Evolutionary conservation across 805 yeast species (phyloP), one percentile per base, ranked within the genome.

Genomic region (Komagataella kurtzmanii): DNA sequence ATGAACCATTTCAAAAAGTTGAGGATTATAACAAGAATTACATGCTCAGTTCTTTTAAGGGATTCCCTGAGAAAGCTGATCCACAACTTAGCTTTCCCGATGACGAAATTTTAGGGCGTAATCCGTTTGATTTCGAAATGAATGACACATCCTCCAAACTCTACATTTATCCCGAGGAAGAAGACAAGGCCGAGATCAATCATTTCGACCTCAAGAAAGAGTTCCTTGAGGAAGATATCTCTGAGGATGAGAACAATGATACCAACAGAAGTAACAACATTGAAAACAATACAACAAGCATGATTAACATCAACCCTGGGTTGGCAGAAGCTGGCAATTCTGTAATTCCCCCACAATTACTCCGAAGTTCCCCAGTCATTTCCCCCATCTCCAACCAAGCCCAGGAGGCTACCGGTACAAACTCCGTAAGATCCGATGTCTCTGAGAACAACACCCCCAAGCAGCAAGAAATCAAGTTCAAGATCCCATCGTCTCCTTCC

Each of bases 201-300:
- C n/a, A 24, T 12, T 50, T 43, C 44, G 47, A 47, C 14, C 17
- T 17, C 17, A 47, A 17, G 24, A 47, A 49, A 17, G 54, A 51
- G 19, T 49, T 54, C 17, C 51, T 53, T 52, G 44, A 57, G 49
- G 56, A 55, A 30, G 57, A 58, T 45, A 51, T 58, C n/a, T 55
- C 55, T 19, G 59, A 55, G 36, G 55, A 54, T 47, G 60, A 57
- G 12, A 50, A 52, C 18, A 54, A 53, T 49, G 54, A 57, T 14
- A 30, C 40, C 40, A 30, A 10, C 40, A 5, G 40, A 30, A 30
- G 6, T 8, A 14, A 30, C 40, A 30, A 30, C 40, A 30, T 30
- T 10, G 40, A 30, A 30, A 30, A 30, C 40, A 10, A 30, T 30
- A 10, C 40, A 30, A 30, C 40, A 30, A 30, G 40, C 40, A 30